Evolutionary conservation across 2,329 filamentous ascomycete genomes (phyloP), one percentile per base, ranked within the genome.

Genomic region (Aspergillus felis): DNA sequence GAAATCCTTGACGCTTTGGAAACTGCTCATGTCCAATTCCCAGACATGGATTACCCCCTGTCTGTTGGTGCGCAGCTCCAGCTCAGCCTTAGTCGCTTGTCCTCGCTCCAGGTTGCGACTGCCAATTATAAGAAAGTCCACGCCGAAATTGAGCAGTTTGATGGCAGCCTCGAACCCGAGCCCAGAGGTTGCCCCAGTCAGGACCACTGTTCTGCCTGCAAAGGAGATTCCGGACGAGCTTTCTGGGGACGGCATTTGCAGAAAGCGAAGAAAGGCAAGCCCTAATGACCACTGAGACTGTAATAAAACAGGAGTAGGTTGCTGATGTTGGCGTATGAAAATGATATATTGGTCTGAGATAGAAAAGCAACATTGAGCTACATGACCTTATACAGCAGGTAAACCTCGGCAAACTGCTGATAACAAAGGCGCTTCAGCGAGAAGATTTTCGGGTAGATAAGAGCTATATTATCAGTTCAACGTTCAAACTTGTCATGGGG

Each of bases 141-240:
- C 73, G 3, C 76, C 74, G 6, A 79, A 72, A 9, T 70, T 69
- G 5, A 77, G 74, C 48, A 79, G 74, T 62, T 82, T 81, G 59
- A 77, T 69, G 2, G 79, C 78, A 4, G 81, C 78, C 62, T 81
- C 78, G 24, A 79, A 74, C 0, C 81, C 81, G 14, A 84, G 67
- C 4, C 81, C 81, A 1, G 76, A 74, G 46, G 79, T 83, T 9
- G 78, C 78, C 24, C 81, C 81, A 6, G 81, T 82, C 17, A 82
- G 64, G 8, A 83, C 68, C 3, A 82, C 75, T 0, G 76, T 79
- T 61, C 78, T 78, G 12, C 76, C 75, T 8, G 70, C 71, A 50
- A 82, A 77, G 1, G 76, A 76, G 49, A 69, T 61, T 17, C 66
- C 61, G 4, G 57, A 69, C 24, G 74, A 71, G 42, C 79, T 72